Conservation (phyloP, 1,284 basidiomycete genomes). For the Apiotrichum sp. region DNA sequence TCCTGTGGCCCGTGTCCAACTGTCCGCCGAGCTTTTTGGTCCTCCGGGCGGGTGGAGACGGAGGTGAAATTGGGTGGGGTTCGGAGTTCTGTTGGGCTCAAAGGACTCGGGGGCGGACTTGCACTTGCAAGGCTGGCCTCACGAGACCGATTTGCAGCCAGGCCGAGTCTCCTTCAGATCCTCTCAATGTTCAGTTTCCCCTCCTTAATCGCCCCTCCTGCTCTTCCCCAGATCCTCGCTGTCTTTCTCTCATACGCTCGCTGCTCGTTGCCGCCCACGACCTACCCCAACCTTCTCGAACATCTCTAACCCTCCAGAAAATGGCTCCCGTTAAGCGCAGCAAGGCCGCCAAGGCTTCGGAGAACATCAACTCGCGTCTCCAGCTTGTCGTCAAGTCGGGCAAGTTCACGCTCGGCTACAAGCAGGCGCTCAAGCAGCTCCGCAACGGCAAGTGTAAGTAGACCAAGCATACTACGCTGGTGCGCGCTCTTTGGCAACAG, state of each 20-base stretch:
- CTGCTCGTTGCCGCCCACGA: neutral
- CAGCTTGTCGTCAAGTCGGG: slow-evolving; percentile 96
- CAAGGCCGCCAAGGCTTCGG: slow-evolving; percentile 82
- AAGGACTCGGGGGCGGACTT: too few species aligned
- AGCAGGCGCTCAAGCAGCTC: slow-evolving; percentile 97
- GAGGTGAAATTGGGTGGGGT: too few species aligned
- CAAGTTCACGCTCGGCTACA: slow-evolving; percentile 83
- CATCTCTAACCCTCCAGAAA: slow-evolving; percentile 18
- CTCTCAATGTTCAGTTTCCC: neutral
- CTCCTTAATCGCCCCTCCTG: neutral
- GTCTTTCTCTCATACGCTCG: too few species aligned
- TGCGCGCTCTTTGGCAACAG: neutral
- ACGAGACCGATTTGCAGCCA: too few species aligned
- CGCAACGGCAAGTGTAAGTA: slow-evolving; percentile 91
- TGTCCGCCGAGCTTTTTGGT: too few species aligned
- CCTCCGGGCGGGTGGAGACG: too few species aligned
- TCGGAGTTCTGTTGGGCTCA: too few species aligned
- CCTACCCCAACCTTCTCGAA: neutral
- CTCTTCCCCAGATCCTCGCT: slow-evolving; percentile 4
- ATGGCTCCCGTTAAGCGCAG: slow-evolving; percentile 94
- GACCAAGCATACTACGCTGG: slow-evolving; percentile 4
- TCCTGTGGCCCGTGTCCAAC: too few species aligned
- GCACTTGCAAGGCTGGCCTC: too few species aligned
- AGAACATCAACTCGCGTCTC: slow-evolving; percentile 92
- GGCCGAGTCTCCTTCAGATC: too few species aligned